Evolutionary conservation across 129 eudicot genomes (phyloP).

Genomic region (Lactuca saligna): DNA sequence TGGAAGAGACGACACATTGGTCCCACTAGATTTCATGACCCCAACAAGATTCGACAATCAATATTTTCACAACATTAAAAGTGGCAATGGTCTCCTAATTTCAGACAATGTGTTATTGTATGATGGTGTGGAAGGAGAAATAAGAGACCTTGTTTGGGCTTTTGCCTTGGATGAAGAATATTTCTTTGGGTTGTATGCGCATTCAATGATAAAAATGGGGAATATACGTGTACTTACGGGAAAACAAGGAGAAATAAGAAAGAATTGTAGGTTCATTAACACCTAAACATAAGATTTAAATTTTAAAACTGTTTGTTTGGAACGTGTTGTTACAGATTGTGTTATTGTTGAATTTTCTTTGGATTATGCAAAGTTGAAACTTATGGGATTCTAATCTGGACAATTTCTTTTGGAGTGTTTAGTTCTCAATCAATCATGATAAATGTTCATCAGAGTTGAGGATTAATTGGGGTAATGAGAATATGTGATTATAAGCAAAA

Average conservation of each 20-base stretch:
- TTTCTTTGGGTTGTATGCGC: conserved; percentile 44
- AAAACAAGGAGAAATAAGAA: conserved; percentile 51
- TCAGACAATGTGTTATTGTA: conserved; percentile 52
- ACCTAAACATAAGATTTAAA: neutral
- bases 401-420: no score
- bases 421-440: no score
- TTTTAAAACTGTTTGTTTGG: neutral
- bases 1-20: conserved; percentile 42
- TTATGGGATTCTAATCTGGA: no score
- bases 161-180: conserved; percentile 42
- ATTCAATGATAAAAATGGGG: conserved; percentile 62
- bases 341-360: neutral
- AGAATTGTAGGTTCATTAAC: conserved; percentile 49
- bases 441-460: no score
- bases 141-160: conserved; percentile 45
- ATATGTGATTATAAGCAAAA: no score
- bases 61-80: conserved; percentile 47
- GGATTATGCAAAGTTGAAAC: no score
- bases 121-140: conserved; percentile 43
- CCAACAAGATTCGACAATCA: conserved; percentile 52
- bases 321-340: neutral
- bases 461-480: no score
- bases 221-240: conserved; percentile 49
- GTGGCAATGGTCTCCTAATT: conserved; percentile 44
- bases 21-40: conserved; percentile 49